Evolutionary conservation across 257 asterid species (phyloP).

Genomic region (Catharanthus roseus): DNA sequence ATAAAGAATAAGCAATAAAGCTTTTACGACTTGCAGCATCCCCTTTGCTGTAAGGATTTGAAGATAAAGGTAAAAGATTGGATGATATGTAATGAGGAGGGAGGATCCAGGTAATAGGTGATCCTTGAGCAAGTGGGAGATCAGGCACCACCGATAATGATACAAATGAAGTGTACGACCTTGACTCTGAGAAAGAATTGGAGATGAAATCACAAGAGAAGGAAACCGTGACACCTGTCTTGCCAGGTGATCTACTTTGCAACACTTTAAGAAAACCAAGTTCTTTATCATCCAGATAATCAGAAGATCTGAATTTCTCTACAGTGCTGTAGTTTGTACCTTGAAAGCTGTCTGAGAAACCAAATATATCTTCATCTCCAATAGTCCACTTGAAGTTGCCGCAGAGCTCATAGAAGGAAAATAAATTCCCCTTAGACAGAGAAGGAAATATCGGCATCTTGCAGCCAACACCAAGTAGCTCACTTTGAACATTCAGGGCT

Average conservation of each 20-base stretch:
- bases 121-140: slow-evolving; percentile 86
- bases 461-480: slow-evolving; percentile 60
- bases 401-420: slow-evolving; percentile 81
- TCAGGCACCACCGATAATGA: slow-evolving; percentile 61
- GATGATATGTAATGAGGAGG: slow-evolving; percentile 78
- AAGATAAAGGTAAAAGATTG: slow-evolving; percentile 57
- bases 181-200: slow-evolving; percentile 37
- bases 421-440: slow-evolving; percentile 68
- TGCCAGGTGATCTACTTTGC: slow-evolving; percentile 72
- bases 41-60: slow-evolving; percentile 39
- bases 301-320: slow-evolving; percentile 28
- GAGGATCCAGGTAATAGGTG: slow-evolving; percentile 71
- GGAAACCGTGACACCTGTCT: slow-evolving; percentile 54
- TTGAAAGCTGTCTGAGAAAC: slow-evolving; percentile 26
- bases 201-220: slow-evolving; percentile 63
- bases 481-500: slow-evolving; percentile 63
- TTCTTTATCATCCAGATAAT: slow-evolving; percentile 35
- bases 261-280: slow-evolving; percentile 55
- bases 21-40: slow-evolving; percentile 45
- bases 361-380: slow-evolving; percentile 51
- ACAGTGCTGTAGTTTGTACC: slow-evolving; percentile 19
- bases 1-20: slow-evolving; percentile 55
- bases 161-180: slow-evolving; percentile 53
- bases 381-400: slow-evolving; percentile 59
- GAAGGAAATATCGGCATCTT: slow-evolving; percentile 61